Conservation (phyloP, 2,329 filamentous ascomycete genomes). For the Bipolaris bicolor region DNA sequence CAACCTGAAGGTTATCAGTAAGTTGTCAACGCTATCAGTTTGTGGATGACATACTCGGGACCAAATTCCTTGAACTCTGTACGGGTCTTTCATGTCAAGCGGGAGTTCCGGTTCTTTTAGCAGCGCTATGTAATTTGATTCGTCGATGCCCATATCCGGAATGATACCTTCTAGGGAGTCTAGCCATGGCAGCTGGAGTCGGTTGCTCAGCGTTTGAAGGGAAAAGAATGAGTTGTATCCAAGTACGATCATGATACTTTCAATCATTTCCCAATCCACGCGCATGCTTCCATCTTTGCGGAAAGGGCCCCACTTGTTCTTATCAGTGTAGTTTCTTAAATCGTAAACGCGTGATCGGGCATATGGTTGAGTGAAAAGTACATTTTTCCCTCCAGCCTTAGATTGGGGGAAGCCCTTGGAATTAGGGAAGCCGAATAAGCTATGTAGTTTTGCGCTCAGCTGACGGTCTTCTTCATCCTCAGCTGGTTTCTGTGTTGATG, state of each 20-base stretch:
- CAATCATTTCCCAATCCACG: conserved; percentile 82
- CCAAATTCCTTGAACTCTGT: conserved; percentile 66
- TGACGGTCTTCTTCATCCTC: conserved; percentile 59
- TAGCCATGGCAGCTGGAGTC: conserved; percentile 40
- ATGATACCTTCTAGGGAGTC: conserved; percentile 38
- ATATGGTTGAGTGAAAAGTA: conserved; percentile 59
- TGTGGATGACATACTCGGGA: conserved; percentile 59
- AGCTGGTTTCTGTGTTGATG: conserved; percentile 48
- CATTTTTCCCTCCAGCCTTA: conserved; percentile 33
- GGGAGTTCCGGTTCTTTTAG: conserved; percentile 47
- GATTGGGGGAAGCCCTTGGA: conserved; percentile 62
- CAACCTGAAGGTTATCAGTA: conserved; percentile 43
- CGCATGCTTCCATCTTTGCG: conserved; percentile 64
- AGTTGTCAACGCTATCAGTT: background rate
- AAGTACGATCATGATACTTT: conserved; percentile 74
- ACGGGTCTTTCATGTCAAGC: conserved; percentile 68
- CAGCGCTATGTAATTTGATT: conserved; percentile 14
- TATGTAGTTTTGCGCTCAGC: conserved; percentile 72
- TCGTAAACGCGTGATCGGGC: conserved; percentile 77
- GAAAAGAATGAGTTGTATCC: conserved; percentile 60
- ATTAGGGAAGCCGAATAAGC: conserved; percentile 64
- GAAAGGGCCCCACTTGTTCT: conserved; percentile 74
- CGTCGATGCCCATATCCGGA: conserved; percentile 21
- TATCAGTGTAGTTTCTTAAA: conserved; percentile 68
- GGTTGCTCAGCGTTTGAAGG: conserved; percentile 29